Conservation (phyloP, 257 asterid genomes). For the Cruciata laevipes region DNA sequence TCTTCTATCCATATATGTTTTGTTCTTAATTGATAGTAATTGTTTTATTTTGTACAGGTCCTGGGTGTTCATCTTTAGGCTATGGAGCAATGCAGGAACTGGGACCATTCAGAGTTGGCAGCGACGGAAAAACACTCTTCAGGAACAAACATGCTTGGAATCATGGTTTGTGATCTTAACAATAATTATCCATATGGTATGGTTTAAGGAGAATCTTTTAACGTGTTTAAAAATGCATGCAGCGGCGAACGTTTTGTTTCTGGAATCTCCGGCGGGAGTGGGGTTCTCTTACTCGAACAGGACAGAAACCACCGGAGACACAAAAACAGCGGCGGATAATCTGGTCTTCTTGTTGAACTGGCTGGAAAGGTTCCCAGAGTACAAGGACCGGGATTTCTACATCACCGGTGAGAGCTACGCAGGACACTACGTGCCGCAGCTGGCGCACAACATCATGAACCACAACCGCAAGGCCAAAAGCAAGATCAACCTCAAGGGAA, state of each 20-base stretch:
- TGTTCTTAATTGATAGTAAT: too few species aligned
- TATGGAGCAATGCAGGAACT: neutral
- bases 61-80: neutral
- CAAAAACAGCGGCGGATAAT: neutral
- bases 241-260: neutral
- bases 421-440: slow-evolving; percentile 72
- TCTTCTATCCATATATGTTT: neutral
- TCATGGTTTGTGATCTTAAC: neutral
- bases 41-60: neutral
- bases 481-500: slow-evolving; percentile 72
- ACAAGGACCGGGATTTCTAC: neutral
- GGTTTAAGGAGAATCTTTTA: too few species aligned
- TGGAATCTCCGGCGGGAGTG: neutral
- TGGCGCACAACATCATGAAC: slow-evolving; percentile 53
- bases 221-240: neutral
- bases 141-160: neutral
- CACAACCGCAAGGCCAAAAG: slow-evolving; percentile 38
- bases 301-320: neutral
- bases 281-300: neutral
- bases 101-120: neutral
- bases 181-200: too few species aligned
- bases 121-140: neutral
- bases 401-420: slow-evolving; percentile 54
- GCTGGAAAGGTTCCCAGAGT: neutral
- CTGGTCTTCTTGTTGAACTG: neutral